Conservation (phyloP, 2,329 filamentous ascomycete species). For the Hypoxylon sp. region DNA sequence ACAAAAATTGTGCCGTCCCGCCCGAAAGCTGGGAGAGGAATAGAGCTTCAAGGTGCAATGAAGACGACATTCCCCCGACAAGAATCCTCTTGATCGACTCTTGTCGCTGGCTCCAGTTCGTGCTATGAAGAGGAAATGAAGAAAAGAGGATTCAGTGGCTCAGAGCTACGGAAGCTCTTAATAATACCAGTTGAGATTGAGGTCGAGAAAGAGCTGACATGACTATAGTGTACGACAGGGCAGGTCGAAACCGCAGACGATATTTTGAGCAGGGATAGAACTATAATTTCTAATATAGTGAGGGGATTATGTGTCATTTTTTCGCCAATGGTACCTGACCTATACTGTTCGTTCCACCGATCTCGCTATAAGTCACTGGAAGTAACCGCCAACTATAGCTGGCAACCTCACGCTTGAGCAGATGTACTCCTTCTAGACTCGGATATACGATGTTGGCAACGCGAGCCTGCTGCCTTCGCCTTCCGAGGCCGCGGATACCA, state of each 20-base stretch:
- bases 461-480: not conserved
- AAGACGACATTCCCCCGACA: not conserved
- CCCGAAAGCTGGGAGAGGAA: not conserved
- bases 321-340: not conserved
- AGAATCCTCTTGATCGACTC: conserved; percentile 9
- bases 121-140: not conserved
- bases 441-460: too few relatives aligned
- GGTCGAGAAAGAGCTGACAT: conserved; percentile 5
- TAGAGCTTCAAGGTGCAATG: conserved; percentile 6
- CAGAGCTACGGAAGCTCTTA: not conserved
- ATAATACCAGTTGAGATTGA: conserved; percentile 1
- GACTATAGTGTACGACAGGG: not conserved
- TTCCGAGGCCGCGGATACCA: not conserved
- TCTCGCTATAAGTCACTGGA: not conserved
- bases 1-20: not conserved
- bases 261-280: not conserved
- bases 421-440: not conserved
- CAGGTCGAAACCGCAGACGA: not conserved
- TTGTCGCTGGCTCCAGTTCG: not conserved
- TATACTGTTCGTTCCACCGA: not conserved
- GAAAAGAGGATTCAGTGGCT: not conserved
- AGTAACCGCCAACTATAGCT: not conserved
- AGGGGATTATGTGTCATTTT: not conserved
- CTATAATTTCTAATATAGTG: not conserved
- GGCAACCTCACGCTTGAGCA: not conserved